A percentile compares a stretch with the other conserved stretches of the same genome.
These are phyloP conservation scores for Pestalotiopsis sp. DNA, from an alignment of 2,329 filamentous ascomycete species.

Conservation along the genomic window DNA sequence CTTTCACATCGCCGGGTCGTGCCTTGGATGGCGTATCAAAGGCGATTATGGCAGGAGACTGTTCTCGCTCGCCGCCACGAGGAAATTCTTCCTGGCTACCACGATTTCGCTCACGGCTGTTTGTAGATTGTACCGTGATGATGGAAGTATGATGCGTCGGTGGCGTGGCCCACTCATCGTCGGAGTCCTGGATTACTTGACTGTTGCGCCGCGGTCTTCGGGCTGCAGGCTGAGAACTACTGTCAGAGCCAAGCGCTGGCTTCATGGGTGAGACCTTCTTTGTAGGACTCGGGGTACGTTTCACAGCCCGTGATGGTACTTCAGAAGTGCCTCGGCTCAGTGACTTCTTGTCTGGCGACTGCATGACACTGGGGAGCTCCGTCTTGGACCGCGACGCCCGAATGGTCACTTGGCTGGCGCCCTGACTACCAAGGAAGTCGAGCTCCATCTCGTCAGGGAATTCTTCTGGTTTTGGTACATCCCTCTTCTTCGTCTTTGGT, in stretches of 20 bases:
- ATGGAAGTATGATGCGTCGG: slow-evolving; percentile 37
- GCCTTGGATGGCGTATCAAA: slow-evolving; percentile 29
- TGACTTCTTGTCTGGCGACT: slow-evolving; percentile 27
- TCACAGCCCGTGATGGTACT: slow-evolving; percentile 12
- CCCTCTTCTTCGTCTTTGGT: slow-evolving; percentile 32
- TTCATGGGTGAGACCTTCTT: slow-evolving; percentile 22
- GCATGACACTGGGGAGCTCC: slow-evolving; percentile 15
- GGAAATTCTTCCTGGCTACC: slow-evolving; percentile 17
- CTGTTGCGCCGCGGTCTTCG: slow-evolving; percentile 30
- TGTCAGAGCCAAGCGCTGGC: slow-evolving; percentile 18
- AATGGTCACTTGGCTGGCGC: neutral
- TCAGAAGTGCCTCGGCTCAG: slow-evolving; percentile 19
- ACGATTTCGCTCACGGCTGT: slow-evolving; percentile 11
- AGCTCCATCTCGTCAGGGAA: neutral
- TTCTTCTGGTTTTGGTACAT: slow-evolving; percentile 11
- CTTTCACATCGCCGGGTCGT: slow-evolving; percentile 16
- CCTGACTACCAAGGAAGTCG: neutral
- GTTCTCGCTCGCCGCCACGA: slow-evolving; percentile 17
- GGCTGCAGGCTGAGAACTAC: slow-evolving; percentile 21
- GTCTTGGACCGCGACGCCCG: neutral
- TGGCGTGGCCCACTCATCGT: slow-evolving; percentile 55
- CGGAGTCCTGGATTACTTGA: slow-evolving; percentile 57
- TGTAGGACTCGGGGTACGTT: slow-evolving; percentile 9
- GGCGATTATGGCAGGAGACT: slow-evolving; percentile 19
- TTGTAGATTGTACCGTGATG: slow-evolving; percentile 26